Percentiles rank a stretch among this genome's conserved stretches.
Evolutionary conservation across 305 asterid genomes (phyloP).

Genomic region (Fraxinus greggii): DNA sequence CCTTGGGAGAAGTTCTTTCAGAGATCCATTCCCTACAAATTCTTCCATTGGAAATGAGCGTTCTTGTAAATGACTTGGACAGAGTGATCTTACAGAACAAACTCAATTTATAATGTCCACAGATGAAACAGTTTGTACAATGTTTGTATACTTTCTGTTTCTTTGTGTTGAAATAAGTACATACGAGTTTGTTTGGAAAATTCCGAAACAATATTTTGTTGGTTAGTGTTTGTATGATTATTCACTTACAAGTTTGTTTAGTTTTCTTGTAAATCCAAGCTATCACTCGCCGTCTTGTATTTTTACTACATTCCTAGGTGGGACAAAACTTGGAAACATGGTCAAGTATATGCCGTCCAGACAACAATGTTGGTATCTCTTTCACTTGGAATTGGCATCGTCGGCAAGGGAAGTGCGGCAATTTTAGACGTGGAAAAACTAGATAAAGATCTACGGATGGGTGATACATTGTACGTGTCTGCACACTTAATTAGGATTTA

Average conservation of each 20-base stretch:
- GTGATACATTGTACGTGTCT: not conserved
- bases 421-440: not conserved
- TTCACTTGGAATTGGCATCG: not conserved
- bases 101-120: constrained; percentile 14
- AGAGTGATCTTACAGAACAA: constrained; percentile 5
- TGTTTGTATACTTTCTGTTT: constrained; percentile 6
- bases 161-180: not conserved
- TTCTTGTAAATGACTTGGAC: not conserved
- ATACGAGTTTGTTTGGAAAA: not conserved
- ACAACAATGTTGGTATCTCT: not conserved
- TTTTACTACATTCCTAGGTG: not conserved
- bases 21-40: constrained; percentile 73
- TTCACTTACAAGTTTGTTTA: not conserved
- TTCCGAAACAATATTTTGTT: not conserved
- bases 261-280: not conserved
- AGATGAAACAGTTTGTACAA: constrained; percentile 9
- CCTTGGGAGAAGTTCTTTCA: constrained; percentile 51
- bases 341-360: not conserved
- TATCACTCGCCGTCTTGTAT: not conserved
- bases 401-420: not conserved
- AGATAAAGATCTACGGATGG: not conserved
- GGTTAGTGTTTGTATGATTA: not conserved
- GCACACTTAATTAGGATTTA: not conserved
- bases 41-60: constrained; percentile 39
- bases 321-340: not conserved